A percentile compares a stretch with the other conserved stretches of the same genome.
Evolutionary conservation across 164 flowering plant species (phyloP).

Genomic region (Pachysandra terminalis): DNA sequence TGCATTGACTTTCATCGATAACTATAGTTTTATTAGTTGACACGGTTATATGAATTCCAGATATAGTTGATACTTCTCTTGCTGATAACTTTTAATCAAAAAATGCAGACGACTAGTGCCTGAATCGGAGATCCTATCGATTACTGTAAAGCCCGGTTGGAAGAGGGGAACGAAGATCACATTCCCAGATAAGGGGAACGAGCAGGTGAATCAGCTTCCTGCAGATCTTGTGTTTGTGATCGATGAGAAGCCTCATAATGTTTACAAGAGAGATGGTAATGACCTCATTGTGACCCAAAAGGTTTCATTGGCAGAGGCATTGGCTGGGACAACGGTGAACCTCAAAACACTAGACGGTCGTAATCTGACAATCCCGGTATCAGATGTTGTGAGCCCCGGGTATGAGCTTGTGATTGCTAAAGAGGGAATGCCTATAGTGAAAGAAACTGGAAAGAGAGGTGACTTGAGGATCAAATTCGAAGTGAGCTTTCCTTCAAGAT

Average conservation of each 20-base stretch:
- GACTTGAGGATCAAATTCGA: slow-evolving; percentile 39
- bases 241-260: slow-evolving; percentile 62
- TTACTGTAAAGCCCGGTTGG: slow-evolving; percentile 79
- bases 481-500: slow-evolving; percentile 37
- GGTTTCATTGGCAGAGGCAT: slow-evolving; percentile 52
- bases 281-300: slow-evolving; percentile 47
- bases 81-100: not conserved
- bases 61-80: not conserved
- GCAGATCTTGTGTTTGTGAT: slow-evolving; percentile 68
- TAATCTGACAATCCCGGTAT: slow-evolving; percentile 40
- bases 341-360: slow-evolving; percentile 61
- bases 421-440: slow-evolving; percentile 63
- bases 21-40: too few relatives aligned
- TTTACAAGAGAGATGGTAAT: slow-evolving; percentile 69
- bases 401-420: slow-evolving; percentile 47
- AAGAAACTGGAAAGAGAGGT: slow-evolving; percentile 46
- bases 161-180: slow-evolving; percentile 82
- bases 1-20: too few relatives aligned
- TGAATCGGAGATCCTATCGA: slow-evolving; percentile 54
- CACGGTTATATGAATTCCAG: too few relatives aligned
- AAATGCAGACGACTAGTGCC: slow-evolving; percentile 21
- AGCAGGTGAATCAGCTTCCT: slow-evolving; percentile 46
- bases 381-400: slow-evolving; percentile 49
- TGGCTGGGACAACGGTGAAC: slow-evolving; percentile 50
- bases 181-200: slow-evolving; percentile 78